Base-by-base conservation (phyloP, 768 basidiomycete species). In the Punctularia strigosozonata region DNA sequence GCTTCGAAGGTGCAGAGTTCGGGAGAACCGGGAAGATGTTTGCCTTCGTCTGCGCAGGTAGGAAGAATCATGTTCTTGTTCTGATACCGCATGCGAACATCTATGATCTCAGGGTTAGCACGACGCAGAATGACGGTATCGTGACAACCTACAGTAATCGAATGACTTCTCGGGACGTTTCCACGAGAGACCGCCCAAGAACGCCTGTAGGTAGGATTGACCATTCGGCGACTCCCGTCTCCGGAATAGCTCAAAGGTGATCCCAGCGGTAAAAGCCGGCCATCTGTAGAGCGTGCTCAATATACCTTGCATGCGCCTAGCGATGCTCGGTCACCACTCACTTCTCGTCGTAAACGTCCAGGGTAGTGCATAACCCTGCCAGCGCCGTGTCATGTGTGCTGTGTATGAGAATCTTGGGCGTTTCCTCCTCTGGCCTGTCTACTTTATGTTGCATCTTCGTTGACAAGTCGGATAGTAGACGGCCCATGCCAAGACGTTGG, bases 41-140 rank as follows among this genome's bases (percentile, higher is more conserved):
- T 70, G 4, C 79, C 80, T 33, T 69, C 62, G 5, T 67, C 69
- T 2, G 76, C 72, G 46, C 84, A 87, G 12, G 75, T 42, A 0
- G 84, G 83, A 4, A 86, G 60, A 2, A 60, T 36, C 59, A 85
- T 56, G 47, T 70, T 71, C 42, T 66, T 65, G 59, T 82, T 82
- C 57, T 83, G 77, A 50, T 85, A 82, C 19, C 83, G 71, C 69
- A 83, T 74, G n/a, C 84, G 73, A 33, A 87, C 63, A 49, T 69
- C 78, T 80, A 43, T n/a, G 15, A 28, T 28, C 10, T 8, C 10
- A 8, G 15, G 26, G 26, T 28, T 8, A 28, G 26, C 10, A 8
- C 10, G 15, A 15, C 26, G 26, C 26, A 28, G 8, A 28, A 8
- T 31, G 12, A 20, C 28, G 25, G 12, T 28, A 33, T 28, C 15